Percentiles rank a stretch among this genome's conserved stretches.
Evolutionary conservation across 2,329 filamentous ascomycete species (phyloP).

Genomic region (Aureobasidium zeae): DNA sequence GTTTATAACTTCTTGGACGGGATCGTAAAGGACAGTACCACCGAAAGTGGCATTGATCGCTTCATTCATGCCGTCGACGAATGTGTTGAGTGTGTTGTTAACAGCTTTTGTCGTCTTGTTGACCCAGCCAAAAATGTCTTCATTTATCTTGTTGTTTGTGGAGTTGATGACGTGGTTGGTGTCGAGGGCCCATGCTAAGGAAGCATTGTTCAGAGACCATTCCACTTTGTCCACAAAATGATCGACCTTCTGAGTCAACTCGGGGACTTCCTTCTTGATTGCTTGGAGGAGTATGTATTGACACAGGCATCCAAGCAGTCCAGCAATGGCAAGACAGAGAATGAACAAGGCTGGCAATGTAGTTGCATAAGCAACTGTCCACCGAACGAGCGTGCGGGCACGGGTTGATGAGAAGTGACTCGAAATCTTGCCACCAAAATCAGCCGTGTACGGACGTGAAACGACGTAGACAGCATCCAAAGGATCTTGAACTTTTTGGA

Average conservation of each 20-base stretch:
- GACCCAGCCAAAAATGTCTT: slow-evolving; percentile 79
- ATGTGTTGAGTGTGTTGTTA: slow-evolving; percentile 75
- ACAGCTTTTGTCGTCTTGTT: slow-evolving; percentile 71
- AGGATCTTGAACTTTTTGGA: slow-evolving; percentile 62
- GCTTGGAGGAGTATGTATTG: slow-evolving; percentile 68
- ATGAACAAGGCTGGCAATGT: slow-evolving; percentile 78
- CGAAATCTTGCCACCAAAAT: slow-evolving; percentile 60
- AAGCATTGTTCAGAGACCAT: slow-evolving; percentile 60
- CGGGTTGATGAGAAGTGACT: slow-evolving; percentile 54
- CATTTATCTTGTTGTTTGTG: slow-evolving; percentile 65
- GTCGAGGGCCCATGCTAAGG: slow-evolving; percentile 63
- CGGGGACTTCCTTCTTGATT: slow-evolving; percentile 67
- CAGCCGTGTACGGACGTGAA: slow-evolving; percentile 68
- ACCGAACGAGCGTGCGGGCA: slow-evolving; percentile 65
- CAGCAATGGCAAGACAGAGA: slow-evolving; percentile 70
- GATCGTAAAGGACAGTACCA: slow-evolving; percentile 67
- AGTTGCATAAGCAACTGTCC: slow-evolving; percentile 81
- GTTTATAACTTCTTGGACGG: slow-evolving; percentile 69
- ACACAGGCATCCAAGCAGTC: slow-evolving; percentile 71
- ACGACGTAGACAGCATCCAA: slow-evolving; percentile 86
- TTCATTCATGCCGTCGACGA: slow-evolving; percentile 66
- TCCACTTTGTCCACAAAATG: slow-evolving; percentile 71
- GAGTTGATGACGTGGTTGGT: slow-evolving; percentile 63
- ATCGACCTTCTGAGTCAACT: slow-evolving; percentile 63
- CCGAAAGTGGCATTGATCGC: slow-evolving; percentile 72